Conservation (phyloP, 192 early-diverging fungal species). For the Coemansia sp. region DNA sequence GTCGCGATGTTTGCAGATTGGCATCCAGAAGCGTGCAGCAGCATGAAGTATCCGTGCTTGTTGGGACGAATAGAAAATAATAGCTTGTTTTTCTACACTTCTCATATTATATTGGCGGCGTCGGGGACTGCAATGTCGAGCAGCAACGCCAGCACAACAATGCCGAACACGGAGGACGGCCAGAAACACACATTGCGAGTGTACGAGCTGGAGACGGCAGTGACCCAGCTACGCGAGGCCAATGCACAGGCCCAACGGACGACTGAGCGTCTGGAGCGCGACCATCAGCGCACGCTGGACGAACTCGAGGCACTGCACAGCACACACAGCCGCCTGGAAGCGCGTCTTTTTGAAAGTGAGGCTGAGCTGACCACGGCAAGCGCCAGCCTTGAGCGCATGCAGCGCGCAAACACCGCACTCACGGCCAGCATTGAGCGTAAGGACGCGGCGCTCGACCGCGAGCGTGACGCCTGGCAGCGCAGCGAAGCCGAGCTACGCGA, state of each 20-base stretch:
- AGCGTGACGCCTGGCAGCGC: conserved; percentile 44
- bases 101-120: conserved; percentile 3
- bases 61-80: conserved; percentile 2
- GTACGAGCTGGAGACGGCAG: conserved; percentile 44
- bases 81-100: neutral
- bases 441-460: conserved; percentile 30
- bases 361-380: conserved; percentile 19
- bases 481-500: conserved; percentile 33
- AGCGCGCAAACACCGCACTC: conserved; percentile 25
- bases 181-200: conserved; percentile 21
- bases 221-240: conserved; percentile 40
- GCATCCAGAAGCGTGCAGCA: neutral
- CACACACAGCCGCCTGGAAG: conserved; percentile 44
- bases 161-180: neutral
- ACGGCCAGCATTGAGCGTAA: conserved; percentile 17
- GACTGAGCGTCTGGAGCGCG: conserved; percentile 29
- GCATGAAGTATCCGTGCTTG: neutral
- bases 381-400: conserved; percentile 25
- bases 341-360: conserved; percentile 40
- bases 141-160: neutral
- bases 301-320: conserved; percentile 44
- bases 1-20: neutral
- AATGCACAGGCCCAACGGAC: conserved; percentile 16
- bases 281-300: conserved; percentile 30
- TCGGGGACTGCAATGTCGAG: conserved; percentile 14